phyloP scores from a whole-genome alignment of 768 basidiomycete species.

The Galerina sulciceps region DNA sequence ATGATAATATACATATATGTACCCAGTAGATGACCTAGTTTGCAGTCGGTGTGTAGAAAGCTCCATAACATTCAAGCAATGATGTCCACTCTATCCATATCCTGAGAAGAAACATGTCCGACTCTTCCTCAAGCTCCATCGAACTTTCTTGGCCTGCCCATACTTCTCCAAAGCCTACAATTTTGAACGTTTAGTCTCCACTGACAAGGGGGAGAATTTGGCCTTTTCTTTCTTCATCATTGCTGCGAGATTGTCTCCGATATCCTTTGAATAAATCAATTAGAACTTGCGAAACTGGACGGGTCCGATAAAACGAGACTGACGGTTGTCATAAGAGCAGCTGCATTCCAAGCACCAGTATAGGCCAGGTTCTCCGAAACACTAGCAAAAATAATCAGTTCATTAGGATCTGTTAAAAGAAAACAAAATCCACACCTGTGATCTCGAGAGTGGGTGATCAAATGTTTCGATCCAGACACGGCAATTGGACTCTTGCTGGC shows the following conservation, averaged over 20 bases:
- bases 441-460: slow-evolving; percentile 80
- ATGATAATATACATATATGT: too few species aligned
- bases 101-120: too few species aligned
- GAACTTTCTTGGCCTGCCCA: too few species aligned
- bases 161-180: neutral
- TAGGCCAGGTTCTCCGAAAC: slow-evolving; percentile 48
- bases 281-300: neutral
- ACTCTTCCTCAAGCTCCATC: too few species aligned
- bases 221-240: slow-evolving; percentile 33
- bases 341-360: slow-evolving; percentile 48
- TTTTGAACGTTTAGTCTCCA: slow-evolving; percentile 22
- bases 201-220: slow-evolving; percentile 26
- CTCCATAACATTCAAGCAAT: too few species aligned
- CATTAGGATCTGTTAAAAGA: neutral
- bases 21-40: too few species aligned
- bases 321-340: slow-evolving; percentile 45
- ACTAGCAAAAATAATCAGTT: slow-evolving; percentile 21
- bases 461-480: slow-evolving; percentile 73
- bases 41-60: too few species aligned
- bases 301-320: neutral
- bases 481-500: slow-evolving; percentile 83
- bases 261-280: slow-evolving; percentile 32
- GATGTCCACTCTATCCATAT: too few species aligned
- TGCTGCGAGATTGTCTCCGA: slow-evolving; percentile 35
- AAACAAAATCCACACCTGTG: slow-evolving; percentile 52